phyloP scores from a whole-genome alignment of 148 eudicot species.

The Heliamphora exappendiculata region DNA sequence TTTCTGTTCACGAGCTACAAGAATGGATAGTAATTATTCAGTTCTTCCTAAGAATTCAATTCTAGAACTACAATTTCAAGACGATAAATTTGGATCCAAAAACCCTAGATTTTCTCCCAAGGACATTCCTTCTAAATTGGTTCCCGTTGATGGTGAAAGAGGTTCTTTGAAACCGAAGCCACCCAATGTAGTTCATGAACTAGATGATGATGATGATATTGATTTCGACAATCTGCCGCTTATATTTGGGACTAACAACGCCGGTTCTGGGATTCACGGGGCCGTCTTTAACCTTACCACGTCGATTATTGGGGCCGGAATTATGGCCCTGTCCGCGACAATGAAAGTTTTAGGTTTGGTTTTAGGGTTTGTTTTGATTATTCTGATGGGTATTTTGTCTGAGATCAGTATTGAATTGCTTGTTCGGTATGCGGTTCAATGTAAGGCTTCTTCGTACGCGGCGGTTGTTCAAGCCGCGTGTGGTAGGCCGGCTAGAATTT shows the following conservation, averaged over 20 bases:
- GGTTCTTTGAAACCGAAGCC: conserved; percentile 23
- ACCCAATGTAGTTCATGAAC: conserved; percentile 24
- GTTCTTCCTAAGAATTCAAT: conserved; percentile 27
- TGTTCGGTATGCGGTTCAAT: conserved; percentile 61
- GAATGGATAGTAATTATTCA: conserved; percentile 43
- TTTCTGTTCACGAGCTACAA: background rate
- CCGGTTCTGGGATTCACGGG: conserved; percentile 67
- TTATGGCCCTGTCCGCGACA: conserved; percentile 94
- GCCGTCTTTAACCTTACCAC: conserved; percentile 93
- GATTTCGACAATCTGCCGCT: conserved; percentile 63
- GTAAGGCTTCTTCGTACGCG: conserved; percentile 69
- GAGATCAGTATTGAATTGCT: conserved; percentile 77
- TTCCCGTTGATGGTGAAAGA: conserved; percentile 22
- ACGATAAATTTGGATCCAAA: conserved; percentile 15
- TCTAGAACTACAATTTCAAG: conserved; percentile 33
- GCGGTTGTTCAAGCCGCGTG: conserved; percentile 80
- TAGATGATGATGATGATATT: conserved; percentile 37
- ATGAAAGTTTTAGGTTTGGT: conserved; percentile 82
- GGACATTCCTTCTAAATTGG: conserved; percentile 18
- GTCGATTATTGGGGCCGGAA: conserved; percentile 90
- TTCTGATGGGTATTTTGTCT: conserved; percentile 79
- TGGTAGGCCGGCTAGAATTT: conserved; percentile 62
- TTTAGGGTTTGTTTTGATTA: conserved; percentile 57
- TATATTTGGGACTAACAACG: conserved; percentile 39
- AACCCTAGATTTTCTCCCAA: conserved; percentile 18